Evolutionary conservation across 1,139 yeast species (phyloP).

Genomic region (Nadsonia starkeyi-henricii): DNA sequence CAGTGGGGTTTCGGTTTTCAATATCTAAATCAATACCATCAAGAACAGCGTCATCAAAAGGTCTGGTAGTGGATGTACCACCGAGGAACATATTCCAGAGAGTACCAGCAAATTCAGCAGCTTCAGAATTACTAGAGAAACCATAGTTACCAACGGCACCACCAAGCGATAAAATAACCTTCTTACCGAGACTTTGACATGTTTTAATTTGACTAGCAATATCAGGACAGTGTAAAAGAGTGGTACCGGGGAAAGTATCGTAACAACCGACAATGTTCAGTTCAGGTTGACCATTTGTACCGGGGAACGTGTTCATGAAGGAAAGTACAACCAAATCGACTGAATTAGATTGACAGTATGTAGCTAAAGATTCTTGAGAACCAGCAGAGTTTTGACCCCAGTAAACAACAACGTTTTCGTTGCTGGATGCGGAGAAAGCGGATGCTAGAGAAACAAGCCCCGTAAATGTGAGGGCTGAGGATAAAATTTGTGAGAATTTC

Average conservation of each 20-base stretch:
- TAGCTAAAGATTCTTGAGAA: conserved; percentile 43
- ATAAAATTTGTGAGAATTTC: not conserved
- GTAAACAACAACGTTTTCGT: conserved; percentile 58
- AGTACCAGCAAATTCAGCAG: conserved; percentile 53
- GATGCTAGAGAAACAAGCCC: conserved; percentile 6
- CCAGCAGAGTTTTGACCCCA: conserved; percentile 85
- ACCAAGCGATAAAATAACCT: conserved; percentile 69
- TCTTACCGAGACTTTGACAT: conserved; percentile 74
- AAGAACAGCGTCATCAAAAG: conserved; percentile 55
- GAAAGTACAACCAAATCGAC: conserved; percentile 66
- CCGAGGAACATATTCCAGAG: conserved; percentile 83
- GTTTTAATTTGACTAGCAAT: conserved; percentile 57
- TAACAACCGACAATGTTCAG: conserved; percentile 27
- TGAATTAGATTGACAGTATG: conserved; percentile 53
- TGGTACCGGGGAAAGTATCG: conserved; percentile 18
- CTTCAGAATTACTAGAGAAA: conserved; percentile 47
- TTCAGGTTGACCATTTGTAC: conserved; percentile 26
- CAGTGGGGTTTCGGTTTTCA: conserved; percentile 39
- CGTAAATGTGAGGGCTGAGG: not conserved
- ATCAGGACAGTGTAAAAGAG: conserved; percentile 35
- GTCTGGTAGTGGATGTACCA: conserved; percentile 48
- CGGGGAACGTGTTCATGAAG: conserved; percentile 50
- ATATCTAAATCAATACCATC: conserved; percentile 69
- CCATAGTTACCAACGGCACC: conserved; percentile 80
- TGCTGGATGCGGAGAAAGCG: conserved; percentile 14